Conservation (phyloP, 495 filamentous ascomycete species). For the Talaromyces wortmannii region DNA sequence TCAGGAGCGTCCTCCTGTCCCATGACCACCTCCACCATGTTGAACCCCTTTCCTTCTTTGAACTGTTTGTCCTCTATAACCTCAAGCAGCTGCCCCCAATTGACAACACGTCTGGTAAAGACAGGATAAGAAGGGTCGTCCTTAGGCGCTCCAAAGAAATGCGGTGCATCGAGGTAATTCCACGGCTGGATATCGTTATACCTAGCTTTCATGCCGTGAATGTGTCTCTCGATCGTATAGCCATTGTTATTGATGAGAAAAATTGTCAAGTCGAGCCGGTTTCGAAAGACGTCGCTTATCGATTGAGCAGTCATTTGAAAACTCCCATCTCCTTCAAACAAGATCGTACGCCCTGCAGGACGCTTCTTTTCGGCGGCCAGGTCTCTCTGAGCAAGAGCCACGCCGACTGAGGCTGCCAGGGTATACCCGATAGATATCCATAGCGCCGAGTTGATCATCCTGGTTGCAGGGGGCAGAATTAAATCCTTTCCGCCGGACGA, state of each 20-base stretch:
- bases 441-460: conserved; percentile 25
- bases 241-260: conserved; percentile 33
- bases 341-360: conserved; percentile 48
- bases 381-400: conserved; percentile 36
- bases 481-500: conserved; percentile 21
- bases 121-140: too few relatives aligned
- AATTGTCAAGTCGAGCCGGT: conserved; percentile 26
- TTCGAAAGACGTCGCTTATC: conserved; percentile 76
- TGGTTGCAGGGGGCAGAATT: conserved; percentile 19
- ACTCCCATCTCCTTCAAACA: conserved; percentile 86
- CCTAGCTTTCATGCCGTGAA: conserved; percentile 56
- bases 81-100: too few relatives aligned
- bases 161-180: conserved; percentile 62
- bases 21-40: background rate
- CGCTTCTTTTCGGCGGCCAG: too few relatives aligned
- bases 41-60: background rate
- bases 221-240: conserved; percentile 51
- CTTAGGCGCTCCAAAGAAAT: conserved; percentile 44
- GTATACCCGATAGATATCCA: conserved; percentile 42
- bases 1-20: background rate
- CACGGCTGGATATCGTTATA: conserved; percentile 80
- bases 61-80: too few relatives aligned
- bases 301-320: conserved; percentile 83
- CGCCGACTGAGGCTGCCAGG: conserved; percentile 39
- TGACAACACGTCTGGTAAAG: too few relatives aligned